These are phyloP conservation scores for Sherardia arvensis DNA, from an alignment of 257 asterid genomes.

Conservation along the genomic window DNA sequence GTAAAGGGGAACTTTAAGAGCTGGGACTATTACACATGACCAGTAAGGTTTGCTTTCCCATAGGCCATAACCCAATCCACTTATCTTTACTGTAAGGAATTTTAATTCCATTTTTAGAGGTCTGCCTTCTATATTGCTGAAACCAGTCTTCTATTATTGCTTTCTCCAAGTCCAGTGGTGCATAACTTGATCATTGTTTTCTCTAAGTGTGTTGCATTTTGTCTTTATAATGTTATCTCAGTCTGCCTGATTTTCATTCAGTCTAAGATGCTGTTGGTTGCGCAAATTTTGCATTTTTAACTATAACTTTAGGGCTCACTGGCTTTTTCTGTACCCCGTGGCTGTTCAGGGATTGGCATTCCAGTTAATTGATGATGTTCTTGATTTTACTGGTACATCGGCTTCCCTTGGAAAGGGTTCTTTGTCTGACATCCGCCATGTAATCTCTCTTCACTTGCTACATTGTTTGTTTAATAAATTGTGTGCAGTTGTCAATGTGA, in stretches of 20 bases:
- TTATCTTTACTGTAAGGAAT: not conserved
- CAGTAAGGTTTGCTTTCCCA: not conserved
- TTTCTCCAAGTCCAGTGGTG: not conserved
- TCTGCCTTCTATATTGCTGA: not conserved
- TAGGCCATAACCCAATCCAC: not conserved
- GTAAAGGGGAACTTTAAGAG: not conserved
- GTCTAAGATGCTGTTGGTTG: not conserved
- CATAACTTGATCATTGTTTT: not conserved
- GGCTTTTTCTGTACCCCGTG: not conserved
- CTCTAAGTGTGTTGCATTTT: too few species aligned
- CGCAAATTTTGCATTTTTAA: not conserved
- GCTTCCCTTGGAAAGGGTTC: conserved; percentile 91
- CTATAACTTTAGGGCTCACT: conserved; percentile 2
- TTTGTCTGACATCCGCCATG: conserved; percentile 95
- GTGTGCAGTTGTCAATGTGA: not conserved
- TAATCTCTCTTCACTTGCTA: conserved; percentile 22
- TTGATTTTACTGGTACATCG: conserved; percentile 92
- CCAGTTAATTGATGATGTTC: conserved; percentile 88
- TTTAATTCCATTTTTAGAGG: not conserved
- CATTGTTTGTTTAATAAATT: not conserved
- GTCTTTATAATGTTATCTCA: too few species aligned
- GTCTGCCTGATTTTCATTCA: not conserved
- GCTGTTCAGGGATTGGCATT: conserved; percentile 78
- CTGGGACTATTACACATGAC: not conserved
- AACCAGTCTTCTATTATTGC: not conserved